Percentiles rank a stretch among this genome's conserved stretches.
phyloP scores from a whole-genome alignment of 768 basidiomycete genomes.

The Kwoniella mangroviensis region DNA sequence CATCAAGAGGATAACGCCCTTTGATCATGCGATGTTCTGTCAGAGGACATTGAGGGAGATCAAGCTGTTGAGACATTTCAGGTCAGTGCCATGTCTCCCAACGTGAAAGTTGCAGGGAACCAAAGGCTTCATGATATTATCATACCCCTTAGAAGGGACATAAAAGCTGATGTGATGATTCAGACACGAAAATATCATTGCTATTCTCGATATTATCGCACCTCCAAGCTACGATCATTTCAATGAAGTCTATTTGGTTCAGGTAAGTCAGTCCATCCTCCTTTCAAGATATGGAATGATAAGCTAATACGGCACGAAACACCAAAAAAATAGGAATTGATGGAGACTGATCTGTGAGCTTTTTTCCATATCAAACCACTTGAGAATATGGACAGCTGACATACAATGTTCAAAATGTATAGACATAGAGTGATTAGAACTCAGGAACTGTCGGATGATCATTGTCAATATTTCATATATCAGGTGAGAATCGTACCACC shows the following conservation, averaged over 20 bases:
- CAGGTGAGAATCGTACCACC: slow-evolving; percentile 62
- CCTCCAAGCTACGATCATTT: slow-evolving; percentile 77
- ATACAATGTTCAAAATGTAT: too few species aligned
- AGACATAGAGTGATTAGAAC: slow-evolving; percentile 90
- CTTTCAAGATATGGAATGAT: not conserved
- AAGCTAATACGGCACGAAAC: not conserved
- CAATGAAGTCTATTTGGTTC: slow-evolving; percentile 72
- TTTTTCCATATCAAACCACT: too few species aligned
- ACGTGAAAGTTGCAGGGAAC: too few species aligned
- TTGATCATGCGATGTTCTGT: slow-evolving; percentile 68
- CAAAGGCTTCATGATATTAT: too few species aligned
- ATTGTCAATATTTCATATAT: slow-evolving; percentile 97
- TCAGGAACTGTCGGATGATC: slow-evolving; percentile 90
- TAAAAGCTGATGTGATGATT: not conserved
- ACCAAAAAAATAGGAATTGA: slow-evolving; percentile 60
- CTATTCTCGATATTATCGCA: slow-evolving; percentile 89
- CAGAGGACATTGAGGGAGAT: slow-evolving; percentile 76
- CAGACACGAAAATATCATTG: slow-evolving; percentile 86
- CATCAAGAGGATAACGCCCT: slow-evolving; percentile 93
- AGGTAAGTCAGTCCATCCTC: slow-evolving; percentile 23
- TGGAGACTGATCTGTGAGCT: slow-evolving; percentile 80
- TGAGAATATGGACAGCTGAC: not conserved
- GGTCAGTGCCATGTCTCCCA: slow-evolving; percentile 30
- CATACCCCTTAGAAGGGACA: not conserved
- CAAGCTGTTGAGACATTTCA: slow-evolving; percentile 80